A percentile compares a stretch with the other conserved stretches of the same genome.
Evolutionary conservation across 768 basidiomycete species (phyloP).

Genomic region (Leucocoprinus leucothites): DNA sequence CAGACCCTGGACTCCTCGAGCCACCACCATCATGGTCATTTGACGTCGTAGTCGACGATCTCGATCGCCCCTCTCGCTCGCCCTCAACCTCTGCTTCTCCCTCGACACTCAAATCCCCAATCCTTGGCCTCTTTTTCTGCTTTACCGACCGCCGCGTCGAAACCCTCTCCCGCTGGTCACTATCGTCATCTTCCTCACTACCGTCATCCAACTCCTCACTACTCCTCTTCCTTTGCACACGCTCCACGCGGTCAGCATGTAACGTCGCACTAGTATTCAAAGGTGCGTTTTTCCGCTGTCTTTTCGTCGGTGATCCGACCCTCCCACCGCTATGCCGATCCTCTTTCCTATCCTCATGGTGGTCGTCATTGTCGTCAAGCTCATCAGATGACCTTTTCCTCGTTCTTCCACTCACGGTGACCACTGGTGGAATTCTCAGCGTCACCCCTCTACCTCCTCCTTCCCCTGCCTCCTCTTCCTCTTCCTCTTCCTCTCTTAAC

Average conservation of each 20-base stretch:
- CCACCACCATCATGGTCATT: too few relatives aligned
- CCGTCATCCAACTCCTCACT: constrained; percentile 11
- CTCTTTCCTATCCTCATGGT: too few relatives aligned
- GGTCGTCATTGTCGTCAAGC: constrained; percentile 1
- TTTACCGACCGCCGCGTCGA: background rate
- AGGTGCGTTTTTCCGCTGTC: background rate
- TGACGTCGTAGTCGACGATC: too few relatives aligned
- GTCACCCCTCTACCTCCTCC: background rate
- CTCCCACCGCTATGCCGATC: background rate
- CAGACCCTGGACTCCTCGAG: too few relatives aligned
- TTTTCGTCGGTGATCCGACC: constrained; percentile 5
- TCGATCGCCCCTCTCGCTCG: too few relatives aligned
- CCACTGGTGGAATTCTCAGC: constrained; percentile 1
- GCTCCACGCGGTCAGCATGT: background rate
- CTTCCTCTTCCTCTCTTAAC: constrained; percentile 9
- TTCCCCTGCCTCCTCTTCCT: background rate
- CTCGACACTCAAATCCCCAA: too few relatives aligned
- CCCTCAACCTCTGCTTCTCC: too few relatives aligned
- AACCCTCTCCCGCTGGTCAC: background rate
- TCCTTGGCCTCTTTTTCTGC: background rate
- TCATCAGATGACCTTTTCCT: constrained; percentile 28
- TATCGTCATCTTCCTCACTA: background rate
- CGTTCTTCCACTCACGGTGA: constrained; percentile 18
- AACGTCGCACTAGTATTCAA: background rate
- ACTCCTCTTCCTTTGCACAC: constrained; percentile 6